phyloP scores from a whole-genome alignment of 1,284 basidiomycete genomes.

The Tausonia pullulans region DNA sequence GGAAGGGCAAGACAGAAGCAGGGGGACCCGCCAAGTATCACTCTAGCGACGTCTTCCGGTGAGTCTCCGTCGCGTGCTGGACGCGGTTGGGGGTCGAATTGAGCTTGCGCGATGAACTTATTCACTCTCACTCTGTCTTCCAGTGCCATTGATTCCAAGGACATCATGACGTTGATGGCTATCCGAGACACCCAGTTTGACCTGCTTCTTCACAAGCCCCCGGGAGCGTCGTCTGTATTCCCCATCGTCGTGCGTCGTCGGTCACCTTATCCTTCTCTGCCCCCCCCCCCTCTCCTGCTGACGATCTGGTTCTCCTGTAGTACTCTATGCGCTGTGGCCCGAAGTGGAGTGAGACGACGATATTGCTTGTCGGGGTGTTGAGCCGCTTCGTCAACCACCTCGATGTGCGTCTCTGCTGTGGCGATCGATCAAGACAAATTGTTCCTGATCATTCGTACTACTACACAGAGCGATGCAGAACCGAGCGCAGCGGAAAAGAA shows the following conservation, averaged over 20 bases:
- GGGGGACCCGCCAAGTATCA: not conserved
- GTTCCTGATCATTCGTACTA: slow-evolving; percentile 57
- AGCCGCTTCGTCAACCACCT: slow-evolving; percentile 68
- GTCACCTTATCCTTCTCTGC: not conserved
- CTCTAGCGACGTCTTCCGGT: slow-evolving; percentile 8
- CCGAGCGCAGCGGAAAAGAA: not conserved
- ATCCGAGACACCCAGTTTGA: slow-evolving; percentile 8
- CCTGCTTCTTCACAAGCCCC: slow-evolving; percentile 8
- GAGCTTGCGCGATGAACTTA: too few relatives aligned
- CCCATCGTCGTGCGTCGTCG: not conserved
- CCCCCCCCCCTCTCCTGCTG: not conserved
- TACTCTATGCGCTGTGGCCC: slow-evolving; percentile 12
- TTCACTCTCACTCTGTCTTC: too few relatives aligned
- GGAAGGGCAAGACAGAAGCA: not conserved
- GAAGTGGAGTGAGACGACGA: slow-evolving; percentile 23
- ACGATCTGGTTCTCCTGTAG: not conserved
- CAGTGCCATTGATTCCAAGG: slow-evolving; percentile 13
- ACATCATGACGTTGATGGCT: slow-evolving; percentile 11
- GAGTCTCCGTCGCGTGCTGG: not conserved
- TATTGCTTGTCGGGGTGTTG: slow-evolving; percentile 63
- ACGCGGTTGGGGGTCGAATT: not conserved
- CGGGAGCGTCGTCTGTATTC: not conserved
- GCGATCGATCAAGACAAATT: slow-evolving; percentile 48
- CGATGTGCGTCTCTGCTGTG: slow-evolving; percentile 49
- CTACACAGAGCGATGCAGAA: too few relatives aligned